Evolutionary conservation across 495 filamentous ascomycete species (phyloP).

Genomic region (Penicillium pulvis): DNA sequence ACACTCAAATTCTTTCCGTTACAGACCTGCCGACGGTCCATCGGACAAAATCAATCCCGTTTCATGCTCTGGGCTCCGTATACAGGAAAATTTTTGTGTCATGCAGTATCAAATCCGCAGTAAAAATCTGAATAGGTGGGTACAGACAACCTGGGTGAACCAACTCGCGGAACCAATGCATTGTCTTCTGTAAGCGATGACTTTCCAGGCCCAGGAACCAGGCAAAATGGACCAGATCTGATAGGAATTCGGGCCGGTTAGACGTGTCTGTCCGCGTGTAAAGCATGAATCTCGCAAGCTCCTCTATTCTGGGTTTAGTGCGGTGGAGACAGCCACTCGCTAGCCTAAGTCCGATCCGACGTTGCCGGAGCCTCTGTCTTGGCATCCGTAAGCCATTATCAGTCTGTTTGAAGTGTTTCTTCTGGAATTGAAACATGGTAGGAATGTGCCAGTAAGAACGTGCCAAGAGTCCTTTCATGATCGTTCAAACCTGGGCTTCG

Average conservation of each 20-base stretch:
- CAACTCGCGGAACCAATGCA: background rate
- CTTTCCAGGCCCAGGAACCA: conserved; percentile 14
- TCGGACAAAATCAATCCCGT: conserved; percentile 13
- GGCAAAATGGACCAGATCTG: conserved; percentile 9
- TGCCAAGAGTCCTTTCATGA: no score
- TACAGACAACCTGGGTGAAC: background rate
- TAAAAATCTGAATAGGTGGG: background rate
- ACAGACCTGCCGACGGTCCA: background rate
- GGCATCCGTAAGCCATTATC: no score
- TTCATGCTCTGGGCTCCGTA: background rate
- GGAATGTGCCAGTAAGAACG: no score
- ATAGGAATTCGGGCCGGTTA: conserved; percentile 25
- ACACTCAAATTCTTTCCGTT: background rate
- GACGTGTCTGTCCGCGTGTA: background rate
- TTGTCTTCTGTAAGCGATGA: background rate
- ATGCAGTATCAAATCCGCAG: background rate
- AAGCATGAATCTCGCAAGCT: conserved; percentile 27
- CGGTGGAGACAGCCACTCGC: background rate
- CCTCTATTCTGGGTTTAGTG: conserved; percentile 31
- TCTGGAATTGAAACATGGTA: background rate
- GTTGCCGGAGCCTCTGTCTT: background rate
- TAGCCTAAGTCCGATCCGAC: background rate
- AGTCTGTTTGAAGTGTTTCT: background rate
- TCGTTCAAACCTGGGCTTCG: no score
- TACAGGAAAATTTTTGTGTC: background rate